phyloP scores from a whole-genome alignment of 352 stramenopile species.

The Peronosclerospora sorghi region DNA sequence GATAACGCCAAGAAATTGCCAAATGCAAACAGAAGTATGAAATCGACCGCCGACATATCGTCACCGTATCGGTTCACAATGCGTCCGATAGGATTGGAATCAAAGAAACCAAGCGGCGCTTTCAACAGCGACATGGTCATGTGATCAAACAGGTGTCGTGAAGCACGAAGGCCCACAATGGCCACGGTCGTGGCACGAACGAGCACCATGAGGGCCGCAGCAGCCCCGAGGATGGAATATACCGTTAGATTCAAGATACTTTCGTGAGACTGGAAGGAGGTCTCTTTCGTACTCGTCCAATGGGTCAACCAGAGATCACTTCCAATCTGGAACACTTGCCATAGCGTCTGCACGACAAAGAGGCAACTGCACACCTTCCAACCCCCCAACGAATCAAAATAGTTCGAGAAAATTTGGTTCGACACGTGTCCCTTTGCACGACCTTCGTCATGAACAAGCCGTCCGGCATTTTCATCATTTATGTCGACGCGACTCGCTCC shows the following conservation, averaged over 20 bases:
- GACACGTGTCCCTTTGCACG: constrained; percentile 34
- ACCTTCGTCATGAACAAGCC: constrained; percentile 31
- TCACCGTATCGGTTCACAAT: constrained; percentile 86
- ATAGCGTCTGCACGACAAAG: constrained; percentile 11
- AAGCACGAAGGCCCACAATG: constrained; percentile 22
- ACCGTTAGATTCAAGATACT: constrained; percentile 20
- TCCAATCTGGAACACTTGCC: constrained; percentile 27
- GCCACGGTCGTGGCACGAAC: constrained; percentile 21
- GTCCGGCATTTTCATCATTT: constrained; percentile 5
- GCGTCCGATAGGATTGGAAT: constrained; percentile 81
- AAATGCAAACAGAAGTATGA: constrained; percentile 36
- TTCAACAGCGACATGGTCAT: constrained; percentile 76
- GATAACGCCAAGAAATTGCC: constrained; percentile 40
- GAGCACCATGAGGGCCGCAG: constrained; percentile 25
- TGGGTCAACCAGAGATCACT: constrained; percentile 27
- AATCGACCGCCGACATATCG: constrained; percentile 85
- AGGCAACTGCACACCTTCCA: constrained; percentile 12
- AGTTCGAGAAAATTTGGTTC: constrained; percentile 22
- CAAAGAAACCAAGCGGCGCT: constrained; percentile 87
- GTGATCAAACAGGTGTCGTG: constrained; percentile 68
- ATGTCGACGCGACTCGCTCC: background rate
- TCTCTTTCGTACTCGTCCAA: constrained; percentile 25
- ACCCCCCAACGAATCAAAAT: constrained; percentile 34
- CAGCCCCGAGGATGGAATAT: constrained; percentile 21
- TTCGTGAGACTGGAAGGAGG: constrained; percentile 8